Conservation (phyloP, 805 yeast genomes). For the Priceomyces medius region DNA sequence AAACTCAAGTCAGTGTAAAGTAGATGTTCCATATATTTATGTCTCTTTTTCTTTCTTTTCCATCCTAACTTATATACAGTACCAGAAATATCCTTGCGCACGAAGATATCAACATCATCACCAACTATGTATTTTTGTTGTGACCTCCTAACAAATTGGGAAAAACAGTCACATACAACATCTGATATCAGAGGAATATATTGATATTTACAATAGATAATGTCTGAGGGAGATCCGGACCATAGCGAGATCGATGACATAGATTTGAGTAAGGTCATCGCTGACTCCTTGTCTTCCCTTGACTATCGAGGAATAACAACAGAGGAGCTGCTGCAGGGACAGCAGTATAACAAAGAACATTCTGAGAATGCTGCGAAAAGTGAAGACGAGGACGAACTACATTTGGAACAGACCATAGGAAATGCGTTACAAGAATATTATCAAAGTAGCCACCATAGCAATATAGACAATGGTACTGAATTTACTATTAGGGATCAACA, state of each 20-base stretch:
- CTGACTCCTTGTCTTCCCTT: constrained; percentile 9
- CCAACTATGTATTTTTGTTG: neutral
- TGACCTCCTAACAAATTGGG: constrained; percentile 7
- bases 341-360: constrained; percentile 3
- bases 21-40: too few relatives aligned
- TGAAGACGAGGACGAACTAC: constrained; percentile 14
- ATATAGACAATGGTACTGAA: neutral
- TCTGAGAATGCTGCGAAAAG: neutral
- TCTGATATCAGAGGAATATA: constrained; percentile 3
- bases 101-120: neutral
- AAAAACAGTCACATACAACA: constrained; percentile 15
- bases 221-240: constrained; percentile 6
- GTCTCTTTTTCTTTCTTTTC: too few relatives aligned
- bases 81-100: neutral
- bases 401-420: constrained; percentile 37
- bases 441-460: constrained; percentile 8
- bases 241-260: constrained; percentile 6
- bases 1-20: too few relatives aligned
- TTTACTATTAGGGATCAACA: neutral
- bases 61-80: neutral
- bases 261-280: constrained; percentile 8
- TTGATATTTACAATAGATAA: constrained; percentile 2
- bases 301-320: constrained; percentile 1
- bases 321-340: constrained; percentile 1
- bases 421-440: constrained; percentile 37